Percentiles rank a stretch among this genome's conserved stretches.
Conservation (phyloP, 1,139 yeast genomes). For the Spencermartinsiella ligniputridi region DNA sequence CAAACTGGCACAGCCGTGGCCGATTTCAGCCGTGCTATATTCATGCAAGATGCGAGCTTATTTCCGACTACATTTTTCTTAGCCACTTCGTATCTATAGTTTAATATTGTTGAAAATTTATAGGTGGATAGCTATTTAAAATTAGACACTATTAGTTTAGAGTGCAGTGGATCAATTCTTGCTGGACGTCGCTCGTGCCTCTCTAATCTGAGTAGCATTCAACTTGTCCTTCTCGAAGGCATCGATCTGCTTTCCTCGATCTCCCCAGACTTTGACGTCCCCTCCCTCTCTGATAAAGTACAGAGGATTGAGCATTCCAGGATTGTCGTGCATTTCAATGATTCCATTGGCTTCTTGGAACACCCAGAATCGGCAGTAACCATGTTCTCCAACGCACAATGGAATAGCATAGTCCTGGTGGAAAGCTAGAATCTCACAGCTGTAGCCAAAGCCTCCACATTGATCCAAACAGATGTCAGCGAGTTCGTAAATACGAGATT, state of each 20-base stretch:
- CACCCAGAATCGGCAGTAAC: background rate
- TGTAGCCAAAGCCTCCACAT: constrained; percentile 1
- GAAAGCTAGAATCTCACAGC: background rate
- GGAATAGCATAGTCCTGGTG: constrained; percentile 1
- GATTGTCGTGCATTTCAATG: background rate
- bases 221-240: too few relatives aligned
- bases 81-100: too few relatives aligned
- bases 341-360: constrained; percentile 1
- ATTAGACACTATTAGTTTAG: too few relatives aligned
- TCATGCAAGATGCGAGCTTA: too few relatives aligned
- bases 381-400: background rate
- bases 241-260: background rate
- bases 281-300: background rate
- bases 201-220: background rate
- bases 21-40: too few relatives aligned
- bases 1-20: too few relatives aligned
- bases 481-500: background rate
- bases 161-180: too few relatives aligned
- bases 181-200: background rate
- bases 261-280: background rate
- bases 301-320: background rate
- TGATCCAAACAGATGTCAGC: constrained; percentile 1
- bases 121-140: too few relatives aligned
- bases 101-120: too few relatives aligned
- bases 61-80: too few relatives aligned